Evolutionary conservation across 2,329 filamentous ascomycete genomes (phyloP).

Genomic region (Colletotrichum zoysiae): DNA sequence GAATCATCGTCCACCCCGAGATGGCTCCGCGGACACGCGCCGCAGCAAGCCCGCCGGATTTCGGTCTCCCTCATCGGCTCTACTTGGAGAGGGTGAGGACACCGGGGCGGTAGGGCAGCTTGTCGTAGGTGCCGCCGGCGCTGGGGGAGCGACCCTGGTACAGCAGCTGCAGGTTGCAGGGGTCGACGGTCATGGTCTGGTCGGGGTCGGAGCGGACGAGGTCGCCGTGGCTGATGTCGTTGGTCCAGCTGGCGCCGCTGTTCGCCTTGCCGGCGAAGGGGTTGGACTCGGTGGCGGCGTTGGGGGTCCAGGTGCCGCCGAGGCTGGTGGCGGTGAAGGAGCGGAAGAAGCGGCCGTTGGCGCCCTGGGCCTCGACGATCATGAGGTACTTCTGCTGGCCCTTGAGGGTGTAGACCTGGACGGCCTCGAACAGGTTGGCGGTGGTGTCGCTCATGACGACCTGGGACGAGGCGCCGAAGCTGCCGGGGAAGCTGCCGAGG

Average conservation of each 20-base stretch:
- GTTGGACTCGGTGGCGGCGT: slow-evolving; percentile 66
- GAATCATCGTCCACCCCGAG: neutral
- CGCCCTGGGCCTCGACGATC: slow-evolving; percentile 74
- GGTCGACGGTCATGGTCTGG: slow-evolving; percentile 72
- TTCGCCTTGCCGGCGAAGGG: slow-evolving; percentile 78
- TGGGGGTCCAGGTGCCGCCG: slow-evolving; percentile 68
- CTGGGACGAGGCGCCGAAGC: slow-evolving; percentile 65
- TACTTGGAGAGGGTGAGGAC: slow-evolving; percentile 57
- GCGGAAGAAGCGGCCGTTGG: slow-evolving; percentile 72
- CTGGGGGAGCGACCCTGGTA: slow-evolving; percentile 69
- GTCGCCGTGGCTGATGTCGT: slow-evolving; percentile 76
- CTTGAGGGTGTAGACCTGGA: slow-evolving; percentile 73
- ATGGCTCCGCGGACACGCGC: neutral
- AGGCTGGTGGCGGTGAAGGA: slow-evolving; percentile 73
- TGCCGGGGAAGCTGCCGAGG: slow-evolving; percentile 70
- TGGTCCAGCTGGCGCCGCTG: slow-evolving; percentile 73
- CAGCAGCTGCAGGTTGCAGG: slow-evolving; percentile 74
- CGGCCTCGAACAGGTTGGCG: slow-evolving; percentile 74
- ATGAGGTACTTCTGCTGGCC: slow-evolving; percentile 72
- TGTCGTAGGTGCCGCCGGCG: slow-evolving; percentile 60
- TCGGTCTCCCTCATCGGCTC: too few relatives aligned
- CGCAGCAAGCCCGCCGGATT: neutral
- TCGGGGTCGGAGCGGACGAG: slow-evolving; percentile 68
- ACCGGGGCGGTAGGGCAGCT: slow-evolving; percentile 67
- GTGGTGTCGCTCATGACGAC: slow-evolving; percentile 65